These are phyloP conservation scores for Phoma sp. DNA, from an alignment of 2,329 filamentous ascomycete genomes.

Conservation along the genomic window DNA sequence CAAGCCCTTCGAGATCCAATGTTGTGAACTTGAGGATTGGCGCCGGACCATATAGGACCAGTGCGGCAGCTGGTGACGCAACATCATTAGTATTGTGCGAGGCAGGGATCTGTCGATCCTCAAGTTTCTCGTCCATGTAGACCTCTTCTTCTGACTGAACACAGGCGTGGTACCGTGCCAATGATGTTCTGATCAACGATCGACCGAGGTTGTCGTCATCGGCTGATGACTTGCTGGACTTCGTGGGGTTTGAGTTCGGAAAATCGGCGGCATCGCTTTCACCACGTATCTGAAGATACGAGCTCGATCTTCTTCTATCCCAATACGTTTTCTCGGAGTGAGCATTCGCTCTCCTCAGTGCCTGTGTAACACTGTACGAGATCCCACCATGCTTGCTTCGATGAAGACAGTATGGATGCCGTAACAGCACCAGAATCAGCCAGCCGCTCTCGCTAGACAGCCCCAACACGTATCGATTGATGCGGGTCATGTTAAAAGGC, in stretches of 20 bases:
- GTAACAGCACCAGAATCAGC: neutral
- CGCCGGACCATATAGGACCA: neutral
- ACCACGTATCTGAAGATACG: no score
- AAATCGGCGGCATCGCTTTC: no score
- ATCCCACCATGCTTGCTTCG: neutral
- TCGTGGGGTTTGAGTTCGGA: no score
- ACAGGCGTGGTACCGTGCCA: neutral
- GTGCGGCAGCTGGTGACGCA: neutral
- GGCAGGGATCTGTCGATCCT: no score
- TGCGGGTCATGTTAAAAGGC: neutral
- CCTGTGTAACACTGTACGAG: neutral
- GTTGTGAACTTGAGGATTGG: conserved; percentile 1
- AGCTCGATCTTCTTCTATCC: neutral
- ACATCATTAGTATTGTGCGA: no score
- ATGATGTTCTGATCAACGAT: neutral
- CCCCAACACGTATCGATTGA: neutral
- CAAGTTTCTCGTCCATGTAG: neutral
- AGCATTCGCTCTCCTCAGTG: conserved; percentile 1
- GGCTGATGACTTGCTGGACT: no score
- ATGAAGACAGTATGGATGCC: neutral
- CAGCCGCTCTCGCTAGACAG: neutral
- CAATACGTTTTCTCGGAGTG: neutral
- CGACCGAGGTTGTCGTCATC: no score
- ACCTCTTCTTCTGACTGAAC: neutral
- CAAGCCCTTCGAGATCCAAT: neutral